Conservation (phyloP, 805 yeast genomes). For the Jamesozyma spencerorum region DNA sequence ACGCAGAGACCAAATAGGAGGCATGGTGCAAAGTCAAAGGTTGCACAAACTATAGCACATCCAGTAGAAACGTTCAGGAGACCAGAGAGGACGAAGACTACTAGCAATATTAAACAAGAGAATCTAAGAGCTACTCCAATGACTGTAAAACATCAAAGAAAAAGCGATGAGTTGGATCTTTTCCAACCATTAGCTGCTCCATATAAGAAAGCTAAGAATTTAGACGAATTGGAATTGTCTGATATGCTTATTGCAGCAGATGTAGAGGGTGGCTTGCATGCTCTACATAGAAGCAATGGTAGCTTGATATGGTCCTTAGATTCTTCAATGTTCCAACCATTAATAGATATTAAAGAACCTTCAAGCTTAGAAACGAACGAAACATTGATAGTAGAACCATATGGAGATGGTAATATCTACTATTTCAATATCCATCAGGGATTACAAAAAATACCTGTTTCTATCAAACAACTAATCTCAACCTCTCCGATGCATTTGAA, state of each 20-base stretch:
- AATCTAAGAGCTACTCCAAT: too few species aligned
- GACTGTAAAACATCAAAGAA: neutral
- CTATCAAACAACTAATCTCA: constrained; percentile 65
- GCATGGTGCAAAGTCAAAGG: too few species aligned
- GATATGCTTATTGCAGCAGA: constrained; percentile 64
- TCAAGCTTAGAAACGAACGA: constrained; percentile 16
- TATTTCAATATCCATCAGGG: constrained; percentile 71
- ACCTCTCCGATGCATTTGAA: constrained; percentile 77
- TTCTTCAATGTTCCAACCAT: constrained; percentile 32
- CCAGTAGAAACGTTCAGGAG: too few species aligned
- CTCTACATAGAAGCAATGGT: constrained; percentile 68
- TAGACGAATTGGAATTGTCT: constrained; percentile 30
- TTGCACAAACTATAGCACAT: too few species aligned
- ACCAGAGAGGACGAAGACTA: too few species aligned
- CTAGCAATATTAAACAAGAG: too few species aligned
- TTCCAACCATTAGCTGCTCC: constrained; percentile 1
- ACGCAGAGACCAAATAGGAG: too few species aligned
- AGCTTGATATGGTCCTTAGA: constrained; percentile 66
- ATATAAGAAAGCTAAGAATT: constrained; percentile 5
- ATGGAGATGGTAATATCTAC: constrained; percentile 72
- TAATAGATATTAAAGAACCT: constrained; percentile 18
- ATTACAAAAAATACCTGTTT: constrained; percentile 69
- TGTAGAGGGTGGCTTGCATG: constrained; percentile 81
- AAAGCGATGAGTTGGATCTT: neutral
- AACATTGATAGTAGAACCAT: constrained; percentile 88